Evolutionary conservation across 1,284 basidiomycete species (phyloP), one percentile per base, ranked within the genome.

Genomic region (Sanghuangporus baumii): DNA sequence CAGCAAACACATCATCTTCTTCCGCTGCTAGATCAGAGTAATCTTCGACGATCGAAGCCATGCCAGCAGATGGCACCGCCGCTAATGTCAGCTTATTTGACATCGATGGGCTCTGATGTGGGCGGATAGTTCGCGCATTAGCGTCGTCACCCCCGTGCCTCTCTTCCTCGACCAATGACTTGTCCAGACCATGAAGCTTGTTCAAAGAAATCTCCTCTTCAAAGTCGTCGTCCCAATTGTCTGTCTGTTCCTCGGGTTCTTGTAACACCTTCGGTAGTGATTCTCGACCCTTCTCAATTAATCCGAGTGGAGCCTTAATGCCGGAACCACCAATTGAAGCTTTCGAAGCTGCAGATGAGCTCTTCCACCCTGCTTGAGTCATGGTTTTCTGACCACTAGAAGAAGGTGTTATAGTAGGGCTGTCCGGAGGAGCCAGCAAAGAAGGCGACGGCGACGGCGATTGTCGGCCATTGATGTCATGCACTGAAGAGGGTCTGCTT

Each of bases 221-320:
- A 70, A 98, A 99, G 72, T 99, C 96, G 68, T 94, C 92, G 71
- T 99, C 96, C 95, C 96, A 98, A 66, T 95, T 96, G 72, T 96
- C 93, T 9, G 87, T 93, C 70, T 93, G 88, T 67, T 90, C 91
- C 73, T 91, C 91, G 6, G 87, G 88, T 43, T 83, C 79, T 65
- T 85, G 86, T 36, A 89, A 74, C 18, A 80, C 79, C 61, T 85
- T 83, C 6, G 79, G 76, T 47, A 80, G 71, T 2, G 85, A 84
- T 63, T 85, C 74, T 43, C 74, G 79, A 55, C 83, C 83, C 71
- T 84, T 86, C 67, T 86, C 85, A 16, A 79, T 63, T 77, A 56
- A 84, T 73, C 67, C 65, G 23, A 66, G 57, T 6, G 59, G 51
- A 18, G 57, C 56, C 43, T 61, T 59, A 8, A 66, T 51, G 20